phyloP scores from a whole-genome alignment of 1,284 basidiomycete species.

The Vanrija pseudolonga region DNA sequence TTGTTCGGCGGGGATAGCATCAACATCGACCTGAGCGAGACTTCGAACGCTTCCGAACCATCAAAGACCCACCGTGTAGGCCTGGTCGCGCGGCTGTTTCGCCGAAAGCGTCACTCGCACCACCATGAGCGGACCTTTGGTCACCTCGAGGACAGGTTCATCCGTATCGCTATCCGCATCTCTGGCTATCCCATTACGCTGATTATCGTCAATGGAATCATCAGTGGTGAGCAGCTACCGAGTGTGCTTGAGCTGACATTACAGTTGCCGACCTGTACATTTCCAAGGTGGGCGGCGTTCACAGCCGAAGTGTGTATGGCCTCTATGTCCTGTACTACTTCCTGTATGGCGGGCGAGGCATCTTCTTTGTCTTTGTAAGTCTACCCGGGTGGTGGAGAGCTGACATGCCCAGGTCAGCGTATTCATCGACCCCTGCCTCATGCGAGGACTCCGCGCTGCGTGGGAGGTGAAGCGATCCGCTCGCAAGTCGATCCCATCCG shows the following conservation, averaged over 20 bases:
- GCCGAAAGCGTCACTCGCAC: neutral
- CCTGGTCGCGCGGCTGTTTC: neutral
- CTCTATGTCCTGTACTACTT: slow-evolving; percentile 25
- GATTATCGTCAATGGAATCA: slow-evolving; percentile 18
- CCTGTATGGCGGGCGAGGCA: slow-evolving; percentile 26
- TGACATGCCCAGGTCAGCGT: slow-evolving; percentile 11
- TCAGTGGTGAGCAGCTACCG: slow-evolving; percentile 15
- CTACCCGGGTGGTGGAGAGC: neutral
- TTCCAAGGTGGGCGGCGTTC: slow-evolving; percentile 13
- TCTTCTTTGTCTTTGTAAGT: slow-evolving; percentile 23
- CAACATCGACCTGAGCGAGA: slow-evolving; percentile 14
- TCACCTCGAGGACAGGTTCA: slow-evolving; percentile 17
- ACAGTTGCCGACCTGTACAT: slow-evolving; percentile 23
- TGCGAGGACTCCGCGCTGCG: slow-evolving; percentile 1
- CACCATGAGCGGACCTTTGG: neutral
- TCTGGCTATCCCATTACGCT: slow-evolving; percentile 23
- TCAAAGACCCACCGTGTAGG: neutral
- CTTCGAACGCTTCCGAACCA: slow-evolving; percentile 5
- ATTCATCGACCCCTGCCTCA: slow-evolving; percentile 22
- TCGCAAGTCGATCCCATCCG: neutral
- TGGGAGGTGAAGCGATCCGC: slow-evolving; percentile 3
- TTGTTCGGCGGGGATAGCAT: slow-evolving; percentile 21
- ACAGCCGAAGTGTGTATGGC: slow-evolving; percentile 7
- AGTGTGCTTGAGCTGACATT: neutral
- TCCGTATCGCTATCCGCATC: slow-evolving; percentile 23